These are phyloP conservation scores for Aspergillus cejpii DNA, from an alignment of 2,329 filamentous ascomycete genomes.

Conservation along the genomic window DNA sequence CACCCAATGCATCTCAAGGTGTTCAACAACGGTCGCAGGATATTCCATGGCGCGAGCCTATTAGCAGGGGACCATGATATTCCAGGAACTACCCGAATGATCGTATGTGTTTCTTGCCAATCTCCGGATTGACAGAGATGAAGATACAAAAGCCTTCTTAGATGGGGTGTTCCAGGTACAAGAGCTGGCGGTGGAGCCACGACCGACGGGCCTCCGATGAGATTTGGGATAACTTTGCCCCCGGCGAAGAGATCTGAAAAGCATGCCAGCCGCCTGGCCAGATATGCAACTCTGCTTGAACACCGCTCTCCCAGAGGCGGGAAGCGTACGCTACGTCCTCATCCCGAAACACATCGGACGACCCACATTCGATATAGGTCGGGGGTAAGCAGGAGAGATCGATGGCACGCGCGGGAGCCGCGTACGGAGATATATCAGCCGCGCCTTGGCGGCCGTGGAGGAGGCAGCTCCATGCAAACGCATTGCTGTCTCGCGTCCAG, in stretches of 20 bases:
- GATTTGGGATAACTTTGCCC: too few species aligned
- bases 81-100: too few species aligned
- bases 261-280: constrained; percentile 1
- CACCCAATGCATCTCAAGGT: too few species aligned
- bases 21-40: too few species aligned
- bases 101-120: too few species aligned
- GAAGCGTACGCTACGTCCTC: constrained; percentile 2
- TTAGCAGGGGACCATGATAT: too few species aligned
- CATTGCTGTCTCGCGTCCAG: constrained; percentile 1
- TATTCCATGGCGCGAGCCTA: too few species aligned
- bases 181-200: too few species aligned
- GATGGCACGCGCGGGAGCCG: constrained; percentile 3
- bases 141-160: too few species aligned
- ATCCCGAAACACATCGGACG: constrained; percentile 5
- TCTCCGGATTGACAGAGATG: too few species aligned
- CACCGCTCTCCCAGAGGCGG: not conserved
- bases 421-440: not conserved
- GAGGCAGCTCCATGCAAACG: not conserved
- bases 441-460: not conserved
- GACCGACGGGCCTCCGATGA: too few species aligned
- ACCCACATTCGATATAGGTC: constrained; percentile 7
- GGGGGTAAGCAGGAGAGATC: not conserved
- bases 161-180: too few species aligned
- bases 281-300: constrained; percentile 7
- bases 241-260: constrained; percentile 2